A percentile compares a stretch with the other conserved stretches of the same genome.
Conservation (phyloP, 2,329 filamentous ascomycete species). For the Xylaria sp. region DNA sequence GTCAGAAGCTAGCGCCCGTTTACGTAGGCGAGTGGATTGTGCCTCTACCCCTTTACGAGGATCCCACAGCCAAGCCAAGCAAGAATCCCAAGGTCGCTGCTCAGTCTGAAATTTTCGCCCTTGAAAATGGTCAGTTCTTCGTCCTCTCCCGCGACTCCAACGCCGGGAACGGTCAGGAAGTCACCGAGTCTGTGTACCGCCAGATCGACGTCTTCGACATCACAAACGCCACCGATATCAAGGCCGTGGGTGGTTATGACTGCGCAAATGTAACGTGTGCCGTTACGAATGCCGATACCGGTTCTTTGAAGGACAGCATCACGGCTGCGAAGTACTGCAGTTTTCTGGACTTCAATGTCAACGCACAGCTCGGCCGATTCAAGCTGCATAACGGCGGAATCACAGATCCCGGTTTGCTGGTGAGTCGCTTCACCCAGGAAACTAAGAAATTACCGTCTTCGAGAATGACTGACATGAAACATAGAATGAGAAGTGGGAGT, state of each 20-base stretch:
- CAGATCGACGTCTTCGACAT: conserved; percentile 77
- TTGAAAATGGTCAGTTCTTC: conserved; percentile 72
- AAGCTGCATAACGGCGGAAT: conserved; percentile 74
- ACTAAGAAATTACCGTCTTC: not conserved
- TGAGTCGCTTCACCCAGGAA: conserved; percentile 26
- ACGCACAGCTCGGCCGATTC: conserved; percentile 71
- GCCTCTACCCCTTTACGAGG: conserved; percentile 67
- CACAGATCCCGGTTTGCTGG: conserved; percentile 65
- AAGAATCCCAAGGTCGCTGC: conserved; percentile 63
- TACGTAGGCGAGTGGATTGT: conserved; percentile 73
- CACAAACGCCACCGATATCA: conserved; percentile 68
- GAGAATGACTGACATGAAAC: conserved; percentile 24
- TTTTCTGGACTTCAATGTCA: conserved; percentile 75
- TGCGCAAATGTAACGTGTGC: conserved; percentile 46
- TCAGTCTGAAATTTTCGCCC: conserved; percentile 74
- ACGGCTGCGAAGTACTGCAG: conserved; percentile 69
- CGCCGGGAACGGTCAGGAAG: conserved; percentile 66
- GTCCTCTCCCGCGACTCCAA: conserved; percentile 71
- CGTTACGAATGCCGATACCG: conserved; percentile 51
- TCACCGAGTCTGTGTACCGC: conserved; percentile 68
- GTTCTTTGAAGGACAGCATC: conserved; percentile 64
- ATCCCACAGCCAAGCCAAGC: conserved; percentile 60
- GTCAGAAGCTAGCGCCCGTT: conserved; percentile 52
- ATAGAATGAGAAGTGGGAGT: conserved; percentile 81
- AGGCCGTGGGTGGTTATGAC: conserved; percentile 54